phyloP scores from a whole-genome alignment of 2,329 filamentous ascomycete species.

The Botrytis aclada region DNA sequence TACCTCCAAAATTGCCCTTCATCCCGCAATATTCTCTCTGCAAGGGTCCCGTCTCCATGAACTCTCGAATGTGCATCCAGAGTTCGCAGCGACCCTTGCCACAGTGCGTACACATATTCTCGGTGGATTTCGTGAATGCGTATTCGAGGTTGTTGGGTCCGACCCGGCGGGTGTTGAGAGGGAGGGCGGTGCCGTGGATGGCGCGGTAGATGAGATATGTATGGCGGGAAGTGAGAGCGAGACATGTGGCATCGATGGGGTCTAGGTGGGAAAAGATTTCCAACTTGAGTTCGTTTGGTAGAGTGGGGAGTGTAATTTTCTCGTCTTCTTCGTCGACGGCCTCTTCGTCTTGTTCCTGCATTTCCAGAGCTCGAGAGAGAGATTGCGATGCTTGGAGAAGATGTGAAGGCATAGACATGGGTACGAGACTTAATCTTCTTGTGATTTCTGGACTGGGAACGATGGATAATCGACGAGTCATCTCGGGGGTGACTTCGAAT shows the following conservation, averaged over 20 bases:
- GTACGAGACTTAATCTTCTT: constrained; percentile 21
- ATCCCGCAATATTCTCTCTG: constrained; percentile 57
- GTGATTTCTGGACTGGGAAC: constrained; percentile 26
- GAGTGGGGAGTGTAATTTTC: constrained; percentile 27
- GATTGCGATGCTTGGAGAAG: constrained; percentile 4
- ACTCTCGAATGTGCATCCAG: constrained; percentile 58
- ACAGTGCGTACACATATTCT: constrained; percentile 61
- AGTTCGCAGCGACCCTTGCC: constrained; percentile 60
- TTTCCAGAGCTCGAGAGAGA: constrained; percentile 28
- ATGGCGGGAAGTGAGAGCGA: constrained; percentile 56
- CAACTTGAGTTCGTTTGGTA: constrained; percentile 59
- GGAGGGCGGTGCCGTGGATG: constrained; percentile 52
- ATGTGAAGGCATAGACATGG: constrained; percentile 2
- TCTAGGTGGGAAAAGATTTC: constrained; percentile 61
- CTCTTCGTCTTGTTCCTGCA: constrained; percentile 28
- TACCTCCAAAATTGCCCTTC: constrained; percentile 53
- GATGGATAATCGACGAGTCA: constrained; percentile 16
- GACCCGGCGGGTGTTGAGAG: constrained; percentile 53
- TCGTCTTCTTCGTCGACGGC: constrained; percentile 13
- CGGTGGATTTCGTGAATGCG: constrained; percentile 60
- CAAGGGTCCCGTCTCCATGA: constrained; percentile 51
- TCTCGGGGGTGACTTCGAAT: constrained; percentile 18
- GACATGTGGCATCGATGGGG: constrained; percentile 61
- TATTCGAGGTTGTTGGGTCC: constrained; percentile 63
- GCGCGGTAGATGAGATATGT: constrained; percentile 58